phyloP scores from a whole-genome alignment of 2,329 filamentous ascomycete genomes.

The Cercospora sesami region DNA sequence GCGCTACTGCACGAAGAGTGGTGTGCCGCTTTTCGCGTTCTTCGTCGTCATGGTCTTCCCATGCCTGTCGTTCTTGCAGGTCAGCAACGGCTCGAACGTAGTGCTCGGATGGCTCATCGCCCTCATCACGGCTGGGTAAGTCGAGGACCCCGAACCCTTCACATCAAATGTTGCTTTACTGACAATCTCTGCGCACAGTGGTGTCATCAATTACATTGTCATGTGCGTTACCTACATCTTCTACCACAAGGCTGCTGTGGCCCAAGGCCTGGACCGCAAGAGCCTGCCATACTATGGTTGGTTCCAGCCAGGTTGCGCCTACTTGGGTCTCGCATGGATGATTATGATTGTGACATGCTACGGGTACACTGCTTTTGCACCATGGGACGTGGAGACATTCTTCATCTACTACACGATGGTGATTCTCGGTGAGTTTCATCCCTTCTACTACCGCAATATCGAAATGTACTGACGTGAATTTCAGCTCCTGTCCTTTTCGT shows the following conservation, averaged over 20 bases:
- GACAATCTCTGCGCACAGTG: conserved; percentile 45
- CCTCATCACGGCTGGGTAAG: conserved; percentile 43
- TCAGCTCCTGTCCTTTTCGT: conserved; percentile 56
- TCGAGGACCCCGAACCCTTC: conserved; percentile 37
- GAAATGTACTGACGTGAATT: conserved; percentile 32
- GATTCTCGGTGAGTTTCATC: conserved; percentile 43
- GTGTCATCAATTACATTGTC: conserved; percentile 64
- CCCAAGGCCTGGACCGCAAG: conserved; percentile 53
- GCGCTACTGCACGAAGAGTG: conserved; percentile 58
- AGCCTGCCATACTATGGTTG: conserved; percentile 58
- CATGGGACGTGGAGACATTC: conserved; percentile 46
- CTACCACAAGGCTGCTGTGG: conserved; percentile 56
- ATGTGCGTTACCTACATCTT: conserved; percentile 58
- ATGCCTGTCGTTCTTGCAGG: conserved; percentile 39
- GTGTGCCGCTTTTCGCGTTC: conserved; percentile 61
- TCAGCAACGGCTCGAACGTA: conserved; percentile 34
- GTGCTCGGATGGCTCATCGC: conserved; percentile 49
- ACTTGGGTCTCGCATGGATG: conserved; percentile 34
- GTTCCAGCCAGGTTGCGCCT: conserved; percentile 57
- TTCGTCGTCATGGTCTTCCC: conserved; percentile 44
- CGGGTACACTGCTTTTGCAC: conserved; percentile 54
- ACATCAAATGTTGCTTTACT: conserved; percentile 51
- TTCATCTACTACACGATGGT: conserved; percentile 59
- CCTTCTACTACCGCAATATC: too few species aligned
- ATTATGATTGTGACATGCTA: conserved; percentile 49